Evolutionary conservation across 2,329 filamentous ascomycete genomes (phyloP).

Genomic region (Talaromyces sp.): DNA sequence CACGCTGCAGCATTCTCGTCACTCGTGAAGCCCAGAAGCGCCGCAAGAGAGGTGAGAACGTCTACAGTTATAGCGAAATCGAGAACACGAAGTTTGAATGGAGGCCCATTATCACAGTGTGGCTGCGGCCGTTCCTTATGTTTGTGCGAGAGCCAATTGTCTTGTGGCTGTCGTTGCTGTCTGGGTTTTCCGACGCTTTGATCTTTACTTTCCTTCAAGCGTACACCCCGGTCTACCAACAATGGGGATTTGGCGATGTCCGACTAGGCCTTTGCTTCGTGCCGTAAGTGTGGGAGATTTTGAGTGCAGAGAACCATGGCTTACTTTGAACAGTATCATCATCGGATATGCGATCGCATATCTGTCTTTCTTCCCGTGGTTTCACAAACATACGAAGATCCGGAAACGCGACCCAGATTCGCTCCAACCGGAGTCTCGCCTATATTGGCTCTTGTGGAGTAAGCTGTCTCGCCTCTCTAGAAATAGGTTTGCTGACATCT

Average conservation of each 20-base stretch:
- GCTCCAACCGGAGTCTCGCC: constrained; percentile 60
- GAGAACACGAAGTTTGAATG: constrained; percentile 53
- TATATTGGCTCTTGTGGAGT: constrained; percentile 57
- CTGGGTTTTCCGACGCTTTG: constrained; percentile 61
- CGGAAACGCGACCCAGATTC: constrained; percentile 38
- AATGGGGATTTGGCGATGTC: constrained; percentile 56
- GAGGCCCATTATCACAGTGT: constrained; percentile 55
- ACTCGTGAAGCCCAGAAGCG: constrained; percentile 56
- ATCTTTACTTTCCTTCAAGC: constrained; percentile 66
- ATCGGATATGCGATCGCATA: constrained; percentile 58
- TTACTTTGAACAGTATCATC: constrained; percentile 37
- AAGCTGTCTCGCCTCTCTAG: constrained; percentile 11
- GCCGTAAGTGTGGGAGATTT: constrained; percentile 35
- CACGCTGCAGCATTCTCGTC: constrained; percentile 55
- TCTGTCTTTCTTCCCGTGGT: constrained; percentile 53
- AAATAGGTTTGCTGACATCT: background rate
- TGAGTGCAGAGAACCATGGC: background rate
- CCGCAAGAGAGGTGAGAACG: constrained; percentile 55
- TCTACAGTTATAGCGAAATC: constrained; percentile 72
- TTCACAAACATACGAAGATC: constrained; percentile 42
- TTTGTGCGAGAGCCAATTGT: constrained; percentile 64
- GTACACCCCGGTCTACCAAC: constrained; percentile 56
- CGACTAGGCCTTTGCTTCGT: constrained; percentile 53
- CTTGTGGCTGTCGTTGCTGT: constrained; percentile 57
- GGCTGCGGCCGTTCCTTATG: constrained; percentile 61